Conservation (phyloP, 2,329 filamentous ascomycete genomes). For the Colletotrichum brevisporum region DNA sequence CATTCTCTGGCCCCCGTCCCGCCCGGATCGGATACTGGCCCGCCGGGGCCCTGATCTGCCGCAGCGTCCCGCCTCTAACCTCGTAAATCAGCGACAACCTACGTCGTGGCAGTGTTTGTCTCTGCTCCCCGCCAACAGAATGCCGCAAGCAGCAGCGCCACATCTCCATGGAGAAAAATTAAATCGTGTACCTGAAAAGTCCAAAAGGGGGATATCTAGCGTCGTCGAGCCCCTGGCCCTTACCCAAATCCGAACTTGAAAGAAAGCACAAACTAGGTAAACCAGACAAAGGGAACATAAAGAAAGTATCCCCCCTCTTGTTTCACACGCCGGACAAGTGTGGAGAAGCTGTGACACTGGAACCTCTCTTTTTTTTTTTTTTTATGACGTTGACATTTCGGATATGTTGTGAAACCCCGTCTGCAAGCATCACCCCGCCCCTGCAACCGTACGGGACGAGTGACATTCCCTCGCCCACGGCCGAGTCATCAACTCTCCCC, state of each 20-base stretch:
- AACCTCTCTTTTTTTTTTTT: background rate
- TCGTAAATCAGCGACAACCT: background rate
- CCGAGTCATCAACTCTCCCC: too few species aligned
- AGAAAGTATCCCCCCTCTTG: conserved; percentile 5
- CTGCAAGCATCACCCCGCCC: background rate
- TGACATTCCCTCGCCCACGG: background rate
- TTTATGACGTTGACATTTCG: conserved; percentile 3
- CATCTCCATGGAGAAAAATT: too few species aligned
- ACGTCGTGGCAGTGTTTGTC: background rate
- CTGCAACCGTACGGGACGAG: background rate
- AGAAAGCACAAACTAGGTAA: too few species aligned
- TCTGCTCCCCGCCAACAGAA: background rate
- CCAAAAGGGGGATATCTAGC: too few species aligned
- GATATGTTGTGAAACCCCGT: conserved; percentile 16
- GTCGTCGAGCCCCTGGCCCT: too few species aligned
- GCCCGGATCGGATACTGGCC: background rate
- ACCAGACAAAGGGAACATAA: too few species aligned
- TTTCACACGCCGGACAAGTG: conserved; percentile 17
- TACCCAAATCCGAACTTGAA: too few species aligned
- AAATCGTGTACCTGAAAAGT: too few species aligned
- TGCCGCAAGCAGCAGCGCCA: background rate
- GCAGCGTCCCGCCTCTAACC: background rate
- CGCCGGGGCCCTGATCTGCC: background rate
- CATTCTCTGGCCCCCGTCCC: background rate
- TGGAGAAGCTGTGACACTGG: too few species aligned